Conservation (phyloP, 208 protist genomes). For the Naegleria lovaniensis region DNA sequence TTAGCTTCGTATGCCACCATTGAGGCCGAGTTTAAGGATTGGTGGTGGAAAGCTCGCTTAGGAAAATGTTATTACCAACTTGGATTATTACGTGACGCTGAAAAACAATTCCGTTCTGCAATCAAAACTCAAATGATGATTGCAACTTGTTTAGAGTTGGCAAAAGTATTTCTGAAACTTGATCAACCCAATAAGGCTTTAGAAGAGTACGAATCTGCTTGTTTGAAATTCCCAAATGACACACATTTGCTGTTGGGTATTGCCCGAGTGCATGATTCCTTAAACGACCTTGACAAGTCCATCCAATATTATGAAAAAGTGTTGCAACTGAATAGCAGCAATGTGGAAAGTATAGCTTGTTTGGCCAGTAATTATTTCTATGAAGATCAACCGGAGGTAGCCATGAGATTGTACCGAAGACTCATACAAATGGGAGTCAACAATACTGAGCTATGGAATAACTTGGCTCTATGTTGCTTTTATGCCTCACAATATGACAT, state of each 20-base stretch:
- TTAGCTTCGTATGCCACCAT: constrained; percentile 54
- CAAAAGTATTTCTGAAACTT: constrained; percentile 80
- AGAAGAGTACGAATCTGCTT: constrained; percentile 66
- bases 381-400: constrained; percentile 82
- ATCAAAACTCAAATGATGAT: constrained; percentile 70
- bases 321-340: constrained; percentile 71
- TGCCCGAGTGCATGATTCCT: constrained; percentile 75
- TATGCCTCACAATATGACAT: constrained; percentile 84
- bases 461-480: constrained; percentile 87
- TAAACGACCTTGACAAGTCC: constrained; percentile 70
- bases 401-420: constrained; percentile 80
- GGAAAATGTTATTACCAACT: constrained; percentile 86
- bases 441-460: constrained; percentile 84
- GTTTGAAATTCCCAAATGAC: constrained; percentile 72
- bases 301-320: constrained; percentile 71
- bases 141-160: constrained; percentile 70
- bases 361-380: constrained; percentile 85
- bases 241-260: constrained; percentile 69
- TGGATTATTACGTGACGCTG: constrained; percentile 83
- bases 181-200: constrained; percentile 85
- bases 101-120: constrained; percentile 73
- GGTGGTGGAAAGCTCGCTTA: constrained; percentile 88
- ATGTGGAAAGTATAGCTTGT: constrained; percentile 85
- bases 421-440: constrained; percentile 87
- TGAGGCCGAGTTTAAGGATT: constrained; percentile 62